Evolutionary conservation across 441 rosid genomes (phyloP), one percentile per base, ranked within the genome.

Genomic region (Gossypium gossypioides): DNA sequence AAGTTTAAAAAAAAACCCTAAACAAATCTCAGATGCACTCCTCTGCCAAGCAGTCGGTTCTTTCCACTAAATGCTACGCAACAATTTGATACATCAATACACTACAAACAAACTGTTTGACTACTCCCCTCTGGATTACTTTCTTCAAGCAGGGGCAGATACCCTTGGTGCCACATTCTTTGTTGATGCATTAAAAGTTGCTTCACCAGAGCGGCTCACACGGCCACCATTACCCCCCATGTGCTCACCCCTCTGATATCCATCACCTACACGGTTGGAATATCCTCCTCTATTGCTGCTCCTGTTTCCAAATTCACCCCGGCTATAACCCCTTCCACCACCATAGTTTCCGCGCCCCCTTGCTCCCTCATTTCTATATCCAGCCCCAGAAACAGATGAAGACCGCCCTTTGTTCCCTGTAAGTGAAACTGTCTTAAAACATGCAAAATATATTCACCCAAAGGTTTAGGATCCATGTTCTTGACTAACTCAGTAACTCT

Each of bases 311-410:
- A 78, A 79, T 69, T 88, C 95, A 32, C 88, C 86, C 50, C 96
- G 77, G 57, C 74, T 75, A 32, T 84, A 87, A 52, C 87, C 89
- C 84, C 86, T 90, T 70, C 88, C 84, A 71, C 91, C 91, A 34
- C 87, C 88, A 75, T 80, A 90, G 83, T 79, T 81, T 50, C 94
- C 97, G 40, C 93, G 97, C 50, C 87, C 92, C 72, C 96, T 89
- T 56, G 74, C 82, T 18, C 90, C 93, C 66, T 91, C 97, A 61
- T 78, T 90, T 79, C 88, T 86, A 69, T 87, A 86, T 48, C 89
- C 93, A 70, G 71, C 73, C 29, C 84, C 93, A 32, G 79, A 72
- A 74, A 87, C 86, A 61, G 85, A 82, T 27, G 86, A 75, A 75
- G 84, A 81, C 2, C 96, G 83, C 6, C 91, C 97, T 80, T 73